Evolutionary conservation across 208 protist genomes (phyloP).

Genomic region (Wallacemonas collosoma): DNA sequence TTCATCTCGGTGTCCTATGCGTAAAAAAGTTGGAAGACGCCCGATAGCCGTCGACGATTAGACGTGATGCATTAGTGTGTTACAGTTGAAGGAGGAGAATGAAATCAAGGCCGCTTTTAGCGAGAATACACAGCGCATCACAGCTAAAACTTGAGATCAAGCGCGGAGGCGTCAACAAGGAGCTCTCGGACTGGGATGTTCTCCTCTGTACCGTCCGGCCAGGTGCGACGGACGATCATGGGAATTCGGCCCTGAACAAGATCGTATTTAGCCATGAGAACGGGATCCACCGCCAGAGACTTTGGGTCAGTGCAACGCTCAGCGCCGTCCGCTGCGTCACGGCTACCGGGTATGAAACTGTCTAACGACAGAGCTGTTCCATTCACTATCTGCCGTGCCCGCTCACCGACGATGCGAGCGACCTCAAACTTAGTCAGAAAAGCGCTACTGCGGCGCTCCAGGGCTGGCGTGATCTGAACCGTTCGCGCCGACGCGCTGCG

Average conservation of each 20-base stretch:
- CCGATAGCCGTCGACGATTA: too few relatives aligned
- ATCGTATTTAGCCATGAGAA: constrained; percentile 89
- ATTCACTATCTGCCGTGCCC: constrained; percentile 80
- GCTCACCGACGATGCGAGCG: constrained; percentile 76
- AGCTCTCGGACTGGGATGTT: constrained; percentile 83
- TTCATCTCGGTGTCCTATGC: too few relatives aligned
- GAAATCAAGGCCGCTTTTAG: too few relatives aligned
- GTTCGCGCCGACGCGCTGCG: constrained; percentile 27
- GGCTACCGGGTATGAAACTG: constrained; percentile 30
- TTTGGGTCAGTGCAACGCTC: constrained; percentile 74
- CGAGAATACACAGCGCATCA: too few relatives aligned
- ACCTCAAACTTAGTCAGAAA: constrained; percentile 91
- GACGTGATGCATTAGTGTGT: too few relatives aligned
- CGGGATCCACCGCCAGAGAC: constrained; percentile 72
- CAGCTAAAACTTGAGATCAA: constrained; percentile 61
- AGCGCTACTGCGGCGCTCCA: constrained; percentile 58
- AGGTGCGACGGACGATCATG: constrained; percentile 86
- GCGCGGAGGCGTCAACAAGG: constrained; percentile 60
- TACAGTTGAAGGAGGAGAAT: too few relatives aligned
- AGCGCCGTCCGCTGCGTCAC: constrained; percentile 49
- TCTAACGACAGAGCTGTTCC: constrained; percentile 38
- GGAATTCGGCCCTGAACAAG: constrained; percentile 69
- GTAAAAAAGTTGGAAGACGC: too few relatives aligned
- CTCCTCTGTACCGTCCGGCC: constrained; percentile 77
- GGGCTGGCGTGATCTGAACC: constrained; percentile 56